Evolutionary conservation across 176 grass and related monocot species (phyloP), one percentile per base, ranked within the genome.

Genomic region (Panicum miliaceum): DNA sequence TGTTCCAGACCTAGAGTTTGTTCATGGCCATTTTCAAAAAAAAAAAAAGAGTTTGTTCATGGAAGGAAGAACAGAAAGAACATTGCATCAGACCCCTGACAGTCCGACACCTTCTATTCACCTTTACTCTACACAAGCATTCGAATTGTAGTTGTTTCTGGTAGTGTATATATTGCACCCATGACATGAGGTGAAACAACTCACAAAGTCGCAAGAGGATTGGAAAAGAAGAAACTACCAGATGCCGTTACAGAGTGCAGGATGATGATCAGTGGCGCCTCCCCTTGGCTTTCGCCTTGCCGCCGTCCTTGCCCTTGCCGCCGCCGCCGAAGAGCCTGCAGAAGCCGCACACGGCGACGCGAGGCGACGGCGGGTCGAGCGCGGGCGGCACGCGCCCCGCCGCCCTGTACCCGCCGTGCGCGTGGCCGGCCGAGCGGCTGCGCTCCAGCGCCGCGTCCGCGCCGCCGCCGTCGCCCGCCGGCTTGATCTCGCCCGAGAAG

Each of bases 351-450:
- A 85, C 71, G 40, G 76, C 87, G 63, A 97, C 87, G 69, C 88
- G 90, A 7, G 94, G 92, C 23, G 94, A 97, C 43, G 94, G 94
- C 58, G 92, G 94, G 82, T 97, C 94, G 41, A 92, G 7, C 40
- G 94, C 87, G 3, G 91, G 94, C 53, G 87, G 65, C n/a, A 91
- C 90, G 69, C 79, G 75, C 23, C 91, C 91, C 5, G 79, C 23
- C 12, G 89, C 71, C 59, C 87, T 82, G 90, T 94, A 92, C 12
- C 87, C 91, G 74, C 36, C 87, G 72, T 90, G 66, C 3, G 35
- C 64, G 9, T 79, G 67, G 0, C 76, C 83, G 0, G 8, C 10
- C 5, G 88, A 84, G 22, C 79, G 82, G 89, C 84, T 87, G 11
- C 85, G 51, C 78, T 79, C 74, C 70, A 73, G n/a, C 23, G 25